Evolutionary conservation across 352 stramenopile species (phyloP).

Genomic region (Globisporangium paddicum): DNA sequence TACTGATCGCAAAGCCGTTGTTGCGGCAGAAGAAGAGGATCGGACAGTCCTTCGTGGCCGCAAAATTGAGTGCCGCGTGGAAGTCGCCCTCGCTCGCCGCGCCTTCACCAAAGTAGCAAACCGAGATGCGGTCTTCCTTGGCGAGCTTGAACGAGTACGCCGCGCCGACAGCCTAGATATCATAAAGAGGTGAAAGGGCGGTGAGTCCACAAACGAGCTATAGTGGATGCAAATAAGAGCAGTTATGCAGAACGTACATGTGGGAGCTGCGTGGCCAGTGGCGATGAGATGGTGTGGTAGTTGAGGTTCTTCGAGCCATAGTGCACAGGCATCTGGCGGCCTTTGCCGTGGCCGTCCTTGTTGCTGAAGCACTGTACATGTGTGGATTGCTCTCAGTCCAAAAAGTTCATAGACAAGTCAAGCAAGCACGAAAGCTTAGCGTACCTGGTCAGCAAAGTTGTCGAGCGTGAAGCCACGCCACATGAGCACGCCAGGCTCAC

Average conservation of each 20-base stretch:
- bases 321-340: constrained; percentile 98
- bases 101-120: constrained; percentile 98
- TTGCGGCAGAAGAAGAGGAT: constrained; percentile 98
- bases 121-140: constrained; percentile 86
- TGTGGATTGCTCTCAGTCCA: too few relatives aligned
- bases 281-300: constrained; percentile 97
- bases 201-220: not conserved
- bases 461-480: constrained; percentile 97
- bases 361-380: constrained; percentile 92
- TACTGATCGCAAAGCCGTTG: constrained; percentile 99
- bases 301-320: constrained; percentile 95
- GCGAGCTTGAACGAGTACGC: constrained; percentile 96
- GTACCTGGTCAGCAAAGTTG: constrained; percentile 94
- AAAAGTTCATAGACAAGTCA: too few relatives aligned
- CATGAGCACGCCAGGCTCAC: constrained; percentile 97
- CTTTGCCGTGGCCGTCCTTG: constrained; percentile 93
- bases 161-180: constrained; percentile 89
- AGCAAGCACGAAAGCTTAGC: too few relatives aligned
- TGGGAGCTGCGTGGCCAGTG: constrained; percentile 96
- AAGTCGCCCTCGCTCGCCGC: constrained; percentile 97
- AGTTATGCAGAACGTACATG: constrained; percentile 41
- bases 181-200: not conserved
- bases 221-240: not conserved
- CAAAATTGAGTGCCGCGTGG: constrained; percentile 96
- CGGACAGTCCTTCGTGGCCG: constrained; percentile 92